A percentile compares a stretch with the other conserved stretches of the same genome.
phyloP scores from a whole-genome alignment of 2,329 filamentous ascomycete genomes.

The Sodiomyces alkalinus region DNA sequence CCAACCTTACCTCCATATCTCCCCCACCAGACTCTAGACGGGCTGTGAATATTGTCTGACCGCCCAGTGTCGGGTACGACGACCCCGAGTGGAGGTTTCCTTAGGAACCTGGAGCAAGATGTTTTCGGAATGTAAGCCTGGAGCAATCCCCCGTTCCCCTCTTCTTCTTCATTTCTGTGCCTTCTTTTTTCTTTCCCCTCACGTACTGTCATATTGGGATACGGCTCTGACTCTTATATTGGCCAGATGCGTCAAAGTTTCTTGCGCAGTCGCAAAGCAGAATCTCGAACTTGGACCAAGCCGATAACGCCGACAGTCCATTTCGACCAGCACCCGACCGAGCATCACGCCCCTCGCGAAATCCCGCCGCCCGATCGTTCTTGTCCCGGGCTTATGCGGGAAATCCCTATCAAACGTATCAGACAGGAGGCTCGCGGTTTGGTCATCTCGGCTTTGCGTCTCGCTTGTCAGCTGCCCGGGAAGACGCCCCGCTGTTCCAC shows the following conservation, averaged over 20 bases:
- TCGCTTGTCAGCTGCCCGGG: slow-evolving; percentile 46
- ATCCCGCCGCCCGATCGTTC: slow-evolving; percentile 23
- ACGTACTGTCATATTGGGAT: background rate
- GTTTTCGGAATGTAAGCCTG: slow-evolving; percentile 67
- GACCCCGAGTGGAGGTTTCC: slow-evolving; percentile 7
- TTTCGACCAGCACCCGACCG: slow-evolving; percentile 19
- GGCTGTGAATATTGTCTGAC: too few species aligned
- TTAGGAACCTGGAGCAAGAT: slow-evolving; percentile 13
- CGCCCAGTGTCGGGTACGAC: background rate
- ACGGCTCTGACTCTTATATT: slow-evolving; percentile 8
- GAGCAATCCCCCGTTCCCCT: background rate
- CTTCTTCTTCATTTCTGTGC: too few species aligned
- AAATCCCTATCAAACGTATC: slow-evolving; percentile 78
- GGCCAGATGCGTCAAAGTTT: slow-evolving; percentile 83
- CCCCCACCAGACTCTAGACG: too few species aligned
- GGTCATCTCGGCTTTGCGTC: slow-evolving; percentile 63
- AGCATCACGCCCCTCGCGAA: slow-evolving; percentile 17
- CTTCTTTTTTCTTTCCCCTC: too few species aligned
- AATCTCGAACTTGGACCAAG: slow-evolving; percentile 52
- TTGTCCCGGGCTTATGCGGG: slow-evolving; percentile 33
- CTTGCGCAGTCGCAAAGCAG: slow-evolving; percentile 92
- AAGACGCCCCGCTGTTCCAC: slow-evolving; percentile 87
- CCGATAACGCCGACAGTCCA: slow-evolving; percentile 27
- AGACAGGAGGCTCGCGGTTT: slow-evolving; percentile 53
- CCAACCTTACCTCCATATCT: too few species aligned